Conservation (phyloP, 1,284 basidiomycete genomes). For the Apiotrichum gamsii region DNA sequence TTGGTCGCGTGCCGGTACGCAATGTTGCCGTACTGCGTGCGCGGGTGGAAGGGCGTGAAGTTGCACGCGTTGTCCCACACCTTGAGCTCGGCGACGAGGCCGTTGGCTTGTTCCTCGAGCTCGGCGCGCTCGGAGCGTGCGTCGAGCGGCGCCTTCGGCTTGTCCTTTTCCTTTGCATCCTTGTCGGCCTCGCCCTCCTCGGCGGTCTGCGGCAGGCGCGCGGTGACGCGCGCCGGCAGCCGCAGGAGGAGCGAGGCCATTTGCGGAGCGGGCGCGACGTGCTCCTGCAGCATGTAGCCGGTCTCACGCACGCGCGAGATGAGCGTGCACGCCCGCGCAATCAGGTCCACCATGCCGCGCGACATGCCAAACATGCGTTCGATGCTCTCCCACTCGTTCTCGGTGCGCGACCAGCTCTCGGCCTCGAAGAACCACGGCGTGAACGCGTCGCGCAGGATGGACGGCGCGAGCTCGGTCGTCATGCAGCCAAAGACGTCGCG, state of each 20-base stretch:
- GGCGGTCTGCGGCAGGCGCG: conserved; percentile 11
- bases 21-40: conserved; percentile 42
- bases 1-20: conserved; percentile 39
- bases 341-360: conserved; percentile 34
- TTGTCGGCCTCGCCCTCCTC: neutral
- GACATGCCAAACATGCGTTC: conserved; percentile 40
- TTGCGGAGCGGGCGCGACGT: conserved; percentile 10
- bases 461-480: conserved; percentile 34
- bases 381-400: conserved; percentile 39
- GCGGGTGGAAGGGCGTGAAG: conserved; percentile 37
- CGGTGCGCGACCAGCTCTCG: conserved; percentile 27
- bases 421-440: conserved; percentile 38
- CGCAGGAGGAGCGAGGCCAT: conserved; percentile 14
- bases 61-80: conserved; percentile 40
- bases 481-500: conserved; percentile 42
- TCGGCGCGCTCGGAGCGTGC: conserved; percentile 15
- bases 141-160: neutral
- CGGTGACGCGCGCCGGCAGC: conserved; percentile 15
- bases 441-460: conserved; percentile 31
- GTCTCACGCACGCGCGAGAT: conserved; percentile 23
- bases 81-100: conserved; percentile 33
- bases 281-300: conserved; percentile 17
- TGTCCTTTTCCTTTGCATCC: neutral
- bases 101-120: conserved; percentile 28
- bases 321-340: conserved; percentile 33